phyloP scores from a whole-genome alignment of 495 filamentous ascomycete genomes.

The Trichodelitschia bisporula region DNA sequence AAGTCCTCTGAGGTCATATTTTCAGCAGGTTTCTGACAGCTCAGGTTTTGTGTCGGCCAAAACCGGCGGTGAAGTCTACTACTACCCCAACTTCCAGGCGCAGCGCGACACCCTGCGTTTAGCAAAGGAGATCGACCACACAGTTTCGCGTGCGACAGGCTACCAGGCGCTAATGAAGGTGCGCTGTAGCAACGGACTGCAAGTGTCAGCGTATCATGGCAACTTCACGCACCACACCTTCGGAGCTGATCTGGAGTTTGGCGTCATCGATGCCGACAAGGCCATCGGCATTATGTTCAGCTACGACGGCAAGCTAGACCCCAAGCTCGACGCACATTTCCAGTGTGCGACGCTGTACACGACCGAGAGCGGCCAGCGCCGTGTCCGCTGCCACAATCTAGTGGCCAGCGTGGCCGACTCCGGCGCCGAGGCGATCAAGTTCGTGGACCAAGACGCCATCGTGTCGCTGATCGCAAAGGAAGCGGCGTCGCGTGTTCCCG shows the following conservation, averaged over 20 bases:
- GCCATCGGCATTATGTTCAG: conserved; percentile 78
- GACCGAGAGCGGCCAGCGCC: conserved; percentile 65
- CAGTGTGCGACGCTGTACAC: conserved; percentile 90
- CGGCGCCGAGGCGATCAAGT: conserved; percentile 62
- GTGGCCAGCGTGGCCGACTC: conserved; percentile 79
- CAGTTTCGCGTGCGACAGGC: conserved; percentile 75
- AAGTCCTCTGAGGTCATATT: conserved; percentile 16
- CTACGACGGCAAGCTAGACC: conserved; percentile 91
- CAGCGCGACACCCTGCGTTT: conserved; percentile 66
- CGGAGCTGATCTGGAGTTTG: conserved; percentile 87
- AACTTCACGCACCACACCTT: conserved; percentile 92
- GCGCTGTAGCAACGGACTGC: conserved; percentile 85
- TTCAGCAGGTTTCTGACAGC: conserved; percentile 6
- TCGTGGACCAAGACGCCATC: conserved; percentile 86
- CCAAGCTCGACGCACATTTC: conserved; percentile 93
- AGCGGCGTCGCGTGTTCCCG: conserved; percentile 60
- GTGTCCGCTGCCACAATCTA: conserved; percentile 79
- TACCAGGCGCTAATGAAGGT: conserved; percentile 98
- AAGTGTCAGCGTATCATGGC: conserved; percentile 80
- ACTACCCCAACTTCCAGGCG: conserved; percentile 86
- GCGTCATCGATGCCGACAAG: conserved; percentile 80
- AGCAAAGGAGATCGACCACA: conserved; percentile 65
- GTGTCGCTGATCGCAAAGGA: conserved; percentile 77
- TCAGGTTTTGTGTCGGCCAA: conserved; percentile 44
- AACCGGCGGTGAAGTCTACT: conserved; percentile 81